Evolutionary conservation across 2,329 filamentous ascomycete species (phyloP), one percentile per base, ranked within the genome.

Genomic region (Penicillium fuscoglaucum): DNA sequence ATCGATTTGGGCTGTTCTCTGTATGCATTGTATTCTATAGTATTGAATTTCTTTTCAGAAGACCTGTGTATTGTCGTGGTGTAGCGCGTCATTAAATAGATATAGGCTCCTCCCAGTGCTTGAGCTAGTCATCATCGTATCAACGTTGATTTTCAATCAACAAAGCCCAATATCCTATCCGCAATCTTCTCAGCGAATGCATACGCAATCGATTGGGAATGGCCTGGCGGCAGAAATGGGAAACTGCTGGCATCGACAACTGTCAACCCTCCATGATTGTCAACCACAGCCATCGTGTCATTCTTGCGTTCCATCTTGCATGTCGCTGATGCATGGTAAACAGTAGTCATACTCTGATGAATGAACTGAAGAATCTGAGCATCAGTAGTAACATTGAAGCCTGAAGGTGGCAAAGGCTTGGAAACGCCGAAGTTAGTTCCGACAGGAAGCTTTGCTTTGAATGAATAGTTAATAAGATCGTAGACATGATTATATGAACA

Each of bases 101-200:
- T 37, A 24, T 26, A 6, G 26, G 26, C 17, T 29, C 35, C 35
- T 44, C 39, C 9, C 26, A 33, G 7, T 52, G 15, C 10, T 52
- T 37, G n/a, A 9, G 40, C n/a, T n/a, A 21, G 9, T 33, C 35
- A 29, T 26, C 8, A 24, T 29, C 17, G 2, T n/a, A 28, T 21
- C 7, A 12, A 46, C 10, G 9, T 33, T 51, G 40, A 12, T 12
- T 26, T 37, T 39, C 29, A 6, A 17, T 28, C n/a, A 33, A 9
- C 1, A 10, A 17, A 21, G 12, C 19, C 50, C 21, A 54, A 33
- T 37, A 56, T 19, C 26, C 58, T 65, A 45, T 66, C 69, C 10
- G 70, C 69, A 54, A 76, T 73, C 63, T 76, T 78, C 64, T 77
- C 75, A 2, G 74, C 74, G 31, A 77, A 60, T 28, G 69, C 69